Base-by-base conservation (phyloP, 2,329 filamentous ascomycete species). In the Talaromyces piceae region DNA sequence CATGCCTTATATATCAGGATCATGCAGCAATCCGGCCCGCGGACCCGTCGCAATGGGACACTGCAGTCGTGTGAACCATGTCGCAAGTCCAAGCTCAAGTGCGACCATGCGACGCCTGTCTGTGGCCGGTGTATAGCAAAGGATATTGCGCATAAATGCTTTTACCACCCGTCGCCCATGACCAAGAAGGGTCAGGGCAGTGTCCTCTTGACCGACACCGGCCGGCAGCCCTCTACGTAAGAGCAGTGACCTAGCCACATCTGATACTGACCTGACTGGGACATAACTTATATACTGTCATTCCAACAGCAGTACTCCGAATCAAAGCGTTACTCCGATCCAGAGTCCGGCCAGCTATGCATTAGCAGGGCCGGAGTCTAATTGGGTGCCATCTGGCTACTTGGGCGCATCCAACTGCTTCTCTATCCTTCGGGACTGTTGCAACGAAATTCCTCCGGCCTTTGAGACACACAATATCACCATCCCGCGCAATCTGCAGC, bases 51-150 rank as follows among this genome's bases (percentile, higher is more conserved):
- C 31, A 69, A 68, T 58, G 65, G 66, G 22, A 58, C 63, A 18
- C 53, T 64, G 18, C 63, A 66, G 45, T 68, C 66, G 11, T 69
- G 67, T 47, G 64, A 69, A 51, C 65, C 67, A 13, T 69, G 67
- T 52, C 63, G 67, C 31, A 66, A 65, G 50, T 62, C 64, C n/a
- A 68, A 69, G 52, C 57, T 67, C 46, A 62, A 61, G 41, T 69
- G 66, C 53, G 65, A 67, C 43, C 66, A 69, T 53, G 59, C 56
- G 8, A 57, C 60, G 37, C 67, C 67, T 2, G 56, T 66, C 9
- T 69, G 48, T 50, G 48, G 46, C 11, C 46, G 46, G 5, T 48
- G 46, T 39, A 48, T 37, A 13, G 31, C 37, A 48, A 48, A 48
- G 33, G 48, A 30, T n/a, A 41, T 31, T 26, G 41, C 23, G 4